phyloP scores from a whole-genome alignment of 1,284 basidiomycete genomes.

The Xerocomus nothofagi region DNA sequence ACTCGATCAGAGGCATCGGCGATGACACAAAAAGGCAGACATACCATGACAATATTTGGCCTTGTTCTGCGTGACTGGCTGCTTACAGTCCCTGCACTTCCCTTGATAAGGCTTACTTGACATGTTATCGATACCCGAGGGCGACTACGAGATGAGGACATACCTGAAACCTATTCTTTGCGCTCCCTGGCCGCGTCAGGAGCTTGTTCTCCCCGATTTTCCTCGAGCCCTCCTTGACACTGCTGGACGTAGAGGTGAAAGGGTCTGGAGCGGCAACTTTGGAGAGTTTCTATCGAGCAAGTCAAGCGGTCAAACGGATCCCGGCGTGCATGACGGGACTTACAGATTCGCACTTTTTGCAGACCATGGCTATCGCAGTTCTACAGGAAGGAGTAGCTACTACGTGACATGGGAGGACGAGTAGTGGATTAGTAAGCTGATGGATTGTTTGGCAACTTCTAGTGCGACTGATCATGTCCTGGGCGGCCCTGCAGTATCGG shows the following conservation, averaged over 20 bases:
- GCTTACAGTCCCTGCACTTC: constrained; percentile 84
- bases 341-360: constrained; percentile 72
- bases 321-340: constrained; percentile 20
- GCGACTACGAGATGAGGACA: constrained; percentile 25
- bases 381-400: constrained; percentile 5
- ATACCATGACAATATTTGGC: constrained; percentile 85
- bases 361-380: constrained; percentile 55
- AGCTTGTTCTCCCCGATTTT: constrained; percentile 85
- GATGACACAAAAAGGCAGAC: constrained; percentile 16
- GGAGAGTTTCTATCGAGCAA: constrained; percentile 64
- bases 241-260: constrained; percentile 66
- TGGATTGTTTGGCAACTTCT: background rate
- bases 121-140: constrained; percentile 8
- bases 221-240: constrained; percentile 75
- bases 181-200: constrained; percentile 58
- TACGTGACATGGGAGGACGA: constrained; percentile 10
- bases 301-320: constrained; percentile 9
- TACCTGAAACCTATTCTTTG: constrained; percentile 73
- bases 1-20: constrained; percentile 1
- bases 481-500: background rate
- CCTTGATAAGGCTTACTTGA: constrained; percentile 67
- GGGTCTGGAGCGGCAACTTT: constrained; percentile 81
- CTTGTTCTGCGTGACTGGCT: constrained; percentile 75
- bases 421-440: constrained; percentile 21
- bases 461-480: background rate